Percentiles rank a stretch among this genome's conserved stretches.
Evolutionary conservation across 805 yeast genomes (phyloP).

Genomic region (Candida taoyuanica): DNA sequence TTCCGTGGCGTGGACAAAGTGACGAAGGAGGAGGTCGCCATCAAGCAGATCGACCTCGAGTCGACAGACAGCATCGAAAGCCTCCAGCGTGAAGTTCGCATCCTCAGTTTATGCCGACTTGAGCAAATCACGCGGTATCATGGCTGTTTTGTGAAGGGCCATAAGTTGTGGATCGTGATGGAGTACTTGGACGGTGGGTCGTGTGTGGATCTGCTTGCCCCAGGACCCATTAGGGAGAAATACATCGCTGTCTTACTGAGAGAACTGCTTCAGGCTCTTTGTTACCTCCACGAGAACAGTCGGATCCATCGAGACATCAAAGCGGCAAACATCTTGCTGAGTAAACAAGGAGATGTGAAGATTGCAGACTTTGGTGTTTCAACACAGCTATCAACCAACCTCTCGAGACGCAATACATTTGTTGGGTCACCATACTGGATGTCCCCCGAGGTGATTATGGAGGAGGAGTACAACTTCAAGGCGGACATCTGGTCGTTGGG

Average conservation of each 20-base stretch:
- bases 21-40: slow-evolving; percentile 81
- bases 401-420: slow-evolving; percentile 59
- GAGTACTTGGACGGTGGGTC: slow-evolving; percentile 97
- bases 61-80: slow-evolving; percentile 88
- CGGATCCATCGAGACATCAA: slow-evolving; percentile 91
- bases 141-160: slow-evolving; percentile 79
- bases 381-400: slow-evolving; percentile 65
- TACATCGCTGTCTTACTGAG: slow-evolving; percentile 74
- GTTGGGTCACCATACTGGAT: slow-evolving; percentile 95
- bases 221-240: slow-evolving; percentile 86
- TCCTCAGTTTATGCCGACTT: slow-evolving; percentile 72
- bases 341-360: slow-evolving; percentile 69
- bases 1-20: slow-evolving; percentile 74
- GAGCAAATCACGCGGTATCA: slow-evolving; percentile 87
- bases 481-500: slow-evolving; percentile 99
- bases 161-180: slow-evolving; percentile 93
- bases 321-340: slow-evolving; percentile 82
- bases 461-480: slow-evolving; percentile 77
- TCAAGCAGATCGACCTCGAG: slow-evolving; percentile 87
- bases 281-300: slow-evolving; percentile 68
- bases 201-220: slow-evolving; percentile 63
- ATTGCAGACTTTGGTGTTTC: slow-evolving; percentile 97
- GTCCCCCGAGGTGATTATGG: slow-evolving; percentile 97
- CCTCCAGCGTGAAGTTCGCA: slow-evolving; percentile 86
- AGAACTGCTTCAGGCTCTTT: slow-evolving; percentile 69